phyloP scores from a whole-genome alignment of 2,329 filamentous ascomycete species.

The Lizonia empirigonia region DNA sequence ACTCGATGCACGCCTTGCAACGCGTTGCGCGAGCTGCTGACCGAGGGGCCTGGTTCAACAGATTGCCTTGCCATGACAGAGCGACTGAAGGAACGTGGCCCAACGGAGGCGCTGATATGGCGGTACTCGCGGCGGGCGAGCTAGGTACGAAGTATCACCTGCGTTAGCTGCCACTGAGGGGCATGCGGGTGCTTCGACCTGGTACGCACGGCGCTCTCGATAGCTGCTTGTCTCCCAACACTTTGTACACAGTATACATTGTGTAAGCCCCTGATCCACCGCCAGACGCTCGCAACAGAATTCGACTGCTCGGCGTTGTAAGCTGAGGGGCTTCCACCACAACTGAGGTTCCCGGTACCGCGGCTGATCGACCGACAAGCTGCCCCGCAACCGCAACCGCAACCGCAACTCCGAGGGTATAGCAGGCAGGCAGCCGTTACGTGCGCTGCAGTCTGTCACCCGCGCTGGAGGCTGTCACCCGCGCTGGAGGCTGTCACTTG shows the following conservation, averaged over 20 bases:
- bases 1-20: constrained; percentile 1
- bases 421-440: constrained; percentile 5
- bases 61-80: background rate
- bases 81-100: constrained; percentile 7
- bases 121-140: constrained; percentile 5
- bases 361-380: constrained; percentile 21
- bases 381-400: constrained; percentile 19
- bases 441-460: no score
- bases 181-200: constrained; percentile 17
- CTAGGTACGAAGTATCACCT: constrained; percentile 20
- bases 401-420: no score
- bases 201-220: constrained; percentile 15
- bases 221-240: constrained; percentile 25
- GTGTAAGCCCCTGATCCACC: constrained; percentile 9
- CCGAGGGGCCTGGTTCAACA: constrained; percentile 3
- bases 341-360: constrained; percentile 25
- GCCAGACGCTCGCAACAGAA: background rate
- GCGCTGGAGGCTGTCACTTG: no score
- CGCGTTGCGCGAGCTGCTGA: background rate
- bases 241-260: constrained; percentile 8
- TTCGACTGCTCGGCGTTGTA: constrained; percentile 18
- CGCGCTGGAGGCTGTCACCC: no score
- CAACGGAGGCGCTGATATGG: constrained; percentile 3
- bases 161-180: constrained; percentile 22
- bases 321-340: constrained; percentile 25